Evolutionary conservation across 192 early-diverging fungal species (phyloP).

Genomic region (Backusella psychrophila): DNA sequence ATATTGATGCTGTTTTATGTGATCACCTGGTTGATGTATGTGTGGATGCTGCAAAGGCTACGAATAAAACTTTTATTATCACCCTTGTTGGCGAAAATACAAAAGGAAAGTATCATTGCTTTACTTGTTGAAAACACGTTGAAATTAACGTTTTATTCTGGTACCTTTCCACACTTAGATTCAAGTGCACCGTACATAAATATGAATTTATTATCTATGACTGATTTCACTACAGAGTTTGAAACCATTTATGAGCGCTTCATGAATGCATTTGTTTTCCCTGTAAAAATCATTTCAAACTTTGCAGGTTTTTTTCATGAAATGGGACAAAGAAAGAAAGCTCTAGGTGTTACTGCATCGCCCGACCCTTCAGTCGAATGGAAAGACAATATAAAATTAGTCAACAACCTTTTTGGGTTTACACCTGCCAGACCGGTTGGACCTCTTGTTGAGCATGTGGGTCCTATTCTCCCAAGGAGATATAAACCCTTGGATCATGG

Average conservation of each 20-base stretch:
- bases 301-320: background rate
- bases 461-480: constrained; percentile 28
- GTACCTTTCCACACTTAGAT: background rate
- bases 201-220: background rate
- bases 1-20: constrained; percentile 14
- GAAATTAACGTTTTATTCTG: background rate
- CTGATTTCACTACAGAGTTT: background rate
- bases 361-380: background rate
- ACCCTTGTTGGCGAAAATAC: constrained; percentile 1
- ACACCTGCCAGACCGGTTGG: constrained; percentile 18
- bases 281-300: background rate
- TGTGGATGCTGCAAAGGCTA: constrained; percentile 4
- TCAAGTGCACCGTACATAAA: background rate
- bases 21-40: constrained; percentile 22
- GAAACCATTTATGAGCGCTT: background rate
- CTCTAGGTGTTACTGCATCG: background rate
- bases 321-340: background rate
- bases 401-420: constrained; percentile 25
- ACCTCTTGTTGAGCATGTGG: constrained; percentile 29
- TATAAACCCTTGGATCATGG: constrained; percentile 13
- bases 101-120: background rate
- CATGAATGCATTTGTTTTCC: background rate
- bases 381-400: constrained; percentile 17
- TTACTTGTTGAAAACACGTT: background rate
- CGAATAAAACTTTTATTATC: constrained; percentile 18